Conservation (phyloP, 1,284 basidiomycete genomes). For the Xerocomus minutiporus region DNA sequence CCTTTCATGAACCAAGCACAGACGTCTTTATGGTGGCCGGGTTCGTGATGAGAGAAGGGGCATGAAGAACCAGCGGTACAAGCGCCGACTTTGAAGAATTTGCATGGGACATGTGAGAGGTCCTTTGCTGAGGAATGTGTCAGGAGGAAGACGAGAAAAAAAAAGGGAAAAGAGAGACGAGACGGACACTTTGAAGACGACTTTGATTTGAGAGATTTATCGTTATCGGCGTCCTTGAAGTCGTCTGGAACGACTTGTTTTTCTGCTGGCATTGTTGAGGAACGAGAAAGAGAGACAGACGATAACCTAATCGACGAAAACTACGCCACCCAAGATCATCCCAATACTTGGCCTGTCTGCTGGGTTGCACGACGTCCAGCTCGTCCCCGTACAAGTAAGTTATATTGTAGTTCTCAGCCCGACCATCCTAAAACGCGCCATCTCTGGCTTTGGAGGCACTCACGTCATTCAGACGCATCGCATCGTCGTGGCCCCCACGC, state of each 20-base stretch:
- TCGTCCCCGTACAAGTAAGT: too few relatives aligned
- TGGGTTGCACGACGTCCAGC: too few relatives aligned
- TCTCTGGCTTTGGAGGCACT: background rate
- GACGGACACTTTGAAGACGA: conserved; percentile 28
- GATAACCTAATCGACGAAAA: background rate
- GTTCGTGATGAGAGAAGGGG: conserved; percentile 87
- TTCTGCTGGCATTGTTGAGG: conserved; percentile 25
- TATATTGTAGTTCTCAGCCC: too few relatives aligned
- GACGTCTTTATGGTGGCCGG: conserved; percentile 82
- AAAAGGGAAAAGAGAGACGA: background rate
- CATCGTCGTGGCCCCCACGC: background rate
- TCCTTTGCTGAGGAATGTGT: conserved; percentile 60
- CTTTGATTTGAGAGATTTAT: conserved; percentile 25
- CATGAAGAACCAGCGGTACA: conserved; percentile 95
- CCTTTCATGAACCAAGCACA: conserved; percentile 96
- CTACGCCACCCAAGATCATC: background rate
- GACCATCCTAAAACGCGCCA: background rate
- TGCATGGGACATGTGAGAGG: conserved; percentile 95
- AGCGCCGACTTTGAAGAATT: conserved; percentile 92
- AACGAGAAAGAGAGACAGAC: background rate
- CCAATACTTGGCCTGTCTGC: background rate
- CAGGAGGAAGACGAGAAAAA: background rate
- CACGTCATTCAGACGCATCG: too few relatives aligned
- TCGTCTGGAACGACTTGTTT: conserved; percentile 21
- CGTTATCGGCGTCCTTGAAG: conserved; percentile 22